Evolutionary conservation across 2,329 filamentous ascomycete species (phyloP), one percentile per base, ranked within the genome.

Genomic region (Nigrograna mackinnonii): DNA sequence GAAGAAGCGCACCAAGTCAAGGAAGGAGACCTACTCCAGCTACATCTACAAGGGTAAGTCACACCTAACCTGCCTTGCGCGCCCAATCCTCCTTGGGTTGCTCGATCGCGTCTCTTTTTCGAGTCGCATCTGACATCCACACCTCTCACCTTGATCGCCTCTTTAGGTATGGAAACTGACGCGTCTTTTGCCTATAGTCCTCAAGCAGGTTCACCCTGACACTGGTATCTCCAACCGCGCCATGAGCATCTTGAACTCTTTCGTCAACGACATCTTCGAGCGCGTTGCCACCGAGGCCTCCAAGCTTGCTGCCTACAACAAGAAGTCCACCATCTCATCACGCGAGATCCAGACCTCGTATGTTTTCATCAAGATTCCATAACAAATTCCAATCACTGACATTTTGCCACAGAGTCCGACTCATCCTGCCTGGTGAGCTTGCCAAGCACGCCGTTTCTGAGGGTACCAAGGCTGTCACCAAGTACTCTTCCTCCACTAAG

Each of bases 1-100:
- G 91, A 99, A 99, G 89, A 99, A 97, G 91, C 90, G 94, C 71
- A 95, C 91, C 80, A 99, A 99, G 91, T 89, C 91, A 60, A 87
- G 94, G 79, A 97, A 97, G 88, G 94, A 99, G 84, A 99, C 94
- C n/a, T 99, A 99, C 83, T 95, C 89, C 62, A 95, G 90, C 43
- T 99, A 99, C 85, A 99, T 99, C 79, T 99, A 97, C 89, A 99
- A 97, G 83, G 94, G 92, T 96, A 71, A 74, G 83, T 70, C 52
- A 52, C 37, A 19, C 24, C 24, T 11, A 20, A 30, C 41, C 28
- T 26, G 46, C 28, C 34, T 46, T 47, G 45, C 54, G 41, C 48
- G 36, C 22, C 32, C 28, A 41, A 11, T 33, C 31, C 16, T 33
- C 31, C 31, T 13, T 13, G 16, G 31, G 16, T 17, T 11, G 13